Conservation (phyloP, 805 yeast genomes). For the Zygotorulaspora chibaensis region DNA sequence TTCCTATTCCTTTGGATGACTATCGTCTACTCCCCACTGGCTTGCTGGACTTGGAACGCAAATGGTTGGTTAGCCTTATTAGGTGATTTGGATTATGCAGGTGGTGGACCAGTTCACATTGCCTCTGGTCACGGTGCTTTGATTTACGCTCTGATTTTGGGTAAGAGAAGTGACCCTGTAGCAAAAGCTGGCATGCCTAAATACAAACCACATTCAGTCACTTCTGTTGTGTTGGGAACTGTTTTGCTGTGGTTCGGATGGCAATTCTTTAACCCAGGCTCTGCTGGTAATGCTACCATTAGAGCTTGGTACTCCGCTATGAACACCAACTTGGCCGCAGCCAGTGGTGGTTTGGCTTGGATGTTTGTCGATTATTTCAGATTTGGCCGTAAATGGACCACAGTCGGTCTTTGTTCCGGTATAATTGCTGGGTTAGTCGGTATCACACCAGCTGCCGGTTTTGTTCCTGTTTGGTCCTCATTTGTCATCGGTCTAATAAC, state of each 20-base stretch:
- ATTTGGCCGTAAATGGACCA: conserved; percentile 85
- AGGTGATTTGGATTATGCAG: conserved; percentile 94
- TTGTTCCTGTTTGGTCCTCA: conserved; percentile 86
- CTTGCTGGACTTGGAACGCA: conserved; percentile 97
- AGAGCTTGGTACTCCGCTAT: conserved; percentile 93
- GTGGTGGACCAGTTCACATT: conserved; percentile 98
- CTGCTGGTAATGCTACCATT: conserved; percentile 88
- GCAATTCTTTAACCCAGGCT: conserved; percentile 95
- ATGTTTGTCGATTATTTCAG: conserved; percentile 84
- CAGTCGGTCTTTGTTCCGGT: conserved; percentile 92
- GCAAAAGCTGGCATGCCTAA: conserved; percentile 69
- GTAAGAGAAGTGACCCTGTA: conserved; percentile 80
- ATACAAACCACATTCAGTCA: conserved; percentile 90
- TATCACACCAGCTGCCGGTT: conserved; percentile 96
- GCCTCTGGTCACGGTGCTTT: conserved; percentile 92
- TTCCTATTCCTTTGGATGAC: conserved; percentile 93
- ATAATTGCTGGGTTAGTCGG: conserved; percentile 91
- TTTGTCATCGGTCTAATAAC: conserved; percentile 79
- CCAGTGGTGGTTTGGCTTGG: conserved; percentile 91
- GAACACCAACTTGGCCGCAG: conserved; percentile 92
- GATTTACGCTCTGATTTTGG: conserved; percentile 86
- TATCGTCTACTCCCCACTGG: conserved; percentile 91
- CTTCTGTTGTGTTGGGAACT: conserved; percentile 88
- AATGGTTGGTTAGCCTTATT: conserved; percentile 82
- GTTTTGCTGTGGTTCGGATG: conserved; percentile 97